Percentiles rank a stretch among this genome's conserved stretches.
phyloP scores from a whole-genome alignment of 1,284 basidiomycete genomes.

The Cystobasidium slooffiae region DNA sequence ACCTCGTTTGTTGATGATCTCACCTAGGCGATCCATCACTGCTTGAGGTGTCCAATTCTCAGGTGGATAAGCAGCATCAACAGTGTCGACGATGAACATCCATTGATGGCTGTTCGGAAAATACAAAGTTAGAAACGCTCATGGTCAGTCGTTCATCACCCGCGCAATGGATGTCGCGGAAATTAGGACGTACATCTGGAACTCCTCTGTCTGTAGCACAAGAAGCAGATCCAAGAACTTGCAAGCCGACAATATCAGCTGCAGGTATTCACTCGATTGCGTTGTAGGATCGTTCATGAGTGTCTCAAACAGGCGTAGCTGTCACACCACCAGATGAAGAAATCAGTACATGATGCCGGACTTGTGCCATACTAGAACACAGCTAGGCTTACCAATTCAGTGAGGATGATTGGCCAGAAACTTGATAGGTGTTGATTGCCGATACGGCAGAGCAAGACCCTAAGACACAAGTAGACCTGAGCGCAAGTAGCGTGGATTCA shows the following conservation, averaged over 20 bases:
- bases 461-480: slow-evolving; percentile 80
- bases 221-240: slow-evolving; percentile 92
- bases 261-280: slow-evolving; percentile 80
- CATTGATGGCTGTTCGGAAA: slow-evolving; percentile 93
- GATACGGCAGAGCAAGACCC: slow-evolving; percentile 89
- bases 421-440: slow-evolving; percentile 88
- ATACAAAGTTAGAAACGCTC: too few species aligned
- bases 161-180: too few species aligned
- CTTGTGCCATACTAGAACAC: slow-evolving; percentile 14
- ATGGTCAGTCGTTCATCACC: too few species aligned
- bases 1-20: slow-evolving; percentile 61
- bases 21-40: slow-evolving; percentile 88
- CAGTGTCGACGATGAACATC: slow-evolving; percentile 97
- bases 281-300: slow-evolving; percentile 60
- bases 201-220: slow-evolving; percentile 92
- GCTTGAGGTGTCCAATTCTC: slow-evolving; percentile 82
- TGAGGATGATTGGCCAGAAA: slow-evolving; percentile 95
- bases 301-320: slow-evolving; percentile 65
- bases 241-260: slow-evolving; percentile 81
- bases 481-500: neutral
- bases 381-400: slow-evolving; percentile 75
- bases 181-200: too few species aligned
- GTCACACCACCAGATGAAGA: slow-evolving; percentile 40
- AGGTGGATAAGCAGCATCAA: slow-evolving; percentile 87
- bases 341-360: neutral